Base-by-base conservation (phyloP, 1,284 basidiomycete species). In the Fomitopsis betulina region DNA sequence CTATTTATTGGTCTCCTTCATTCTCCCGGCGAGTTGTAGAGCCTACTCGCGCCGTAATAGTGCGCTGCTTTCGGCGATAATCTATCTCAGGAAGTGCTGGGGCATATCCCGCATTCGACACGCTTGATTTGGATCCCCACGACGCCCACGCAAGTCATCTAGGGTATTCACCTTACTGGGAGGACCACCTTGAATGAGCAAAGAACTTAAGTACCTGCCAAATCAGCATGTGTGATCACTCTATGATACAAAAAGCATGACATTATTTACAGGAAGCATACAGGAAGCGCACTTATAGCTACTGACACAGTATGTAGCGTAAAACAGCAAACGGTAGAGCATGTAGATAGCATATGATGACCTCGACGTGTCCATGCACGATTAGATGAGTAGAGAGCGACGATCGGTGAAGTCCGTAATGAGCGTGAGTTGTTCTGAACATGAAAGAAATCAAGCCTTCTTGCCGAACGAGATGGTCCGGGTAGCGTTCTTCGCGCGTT, bases 1-100 rank as follows among this genome's bases (percentile, higher is more conserved):
- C 91, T 1, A 63, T 95, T 32, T 93, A 88, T 64, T 75, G 90
- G 2, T 81, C 92, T 0, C 93, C 93, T 10, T 78, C 79, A 10
- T 90, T 94, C 70, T 89, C 92, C 12, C 77, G 91, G 49, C 61
- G 76, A 9, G 67, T 86, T 5, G 67, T 93, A 19, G 84, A 89
- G 55, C 91, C 91, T 12, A 59, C 83, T 13, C 70, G 76, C 1
- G 23, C 23, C 23, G 21, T 13, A 2, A 27, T 47, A 8, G 2
- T 27, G 45, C 39, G 39, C 17, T 42, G 39, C 8, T 42, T 42
- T 21, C 39, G 39, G n/a, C 39, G 35, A 2, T 10, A 37, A 12
- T 10, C 35, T n/a, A n/a, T n/a, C n/a, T n/a, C n/a, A n/a, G n/a
- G n/a, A n/a, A n/a, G n/a, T n/a, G n/a, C n/a, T n/a, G n/a, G n/a